Evolutionary conservation across 2,329 filamentous ascomycete species (phyloP), one percentile per base, ranked within the genome.

Genomic region (Neocucurbitaria cava): DNA sequence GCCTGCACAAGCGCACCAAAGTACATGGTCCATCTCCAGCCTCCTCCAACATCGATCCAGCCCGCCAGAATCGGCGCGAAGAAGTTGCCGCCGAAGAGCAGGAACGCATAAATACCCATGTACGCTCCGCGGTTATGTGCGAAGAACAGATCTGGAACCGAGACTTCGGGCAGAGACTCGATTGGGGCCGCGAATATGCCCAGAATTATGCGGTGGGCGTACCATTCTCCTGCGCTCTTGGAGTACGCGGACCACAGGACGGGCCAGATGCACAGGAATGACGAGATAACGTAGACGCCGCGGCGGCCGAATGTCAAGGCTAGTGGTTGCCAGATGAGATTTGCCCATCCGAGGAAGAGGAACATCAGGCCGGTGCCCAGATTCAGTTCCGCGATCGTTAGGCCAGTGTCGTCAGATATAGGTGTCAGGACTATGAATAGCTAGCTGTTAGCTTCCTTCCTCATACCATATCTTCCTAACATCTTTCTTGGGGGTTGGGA

Each of bases 261-360:
- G 11, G 24, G 31, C 5, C 18, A 35, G 13, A 51, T 33, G 11
- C 18, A 36, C 3, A 44, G 8, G 31, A 45, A 26, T 13, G 23
- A 26, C 9, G 42, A 40, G 3, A 52, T 3, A 11, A 52, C 3
- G 24, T 40, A 52, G 21, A 39, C 31, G 7, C 26, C 18, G n/a
- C 48, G 49, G 21, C 24, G 30, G 17, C 49, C 49, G 35, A 31
- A 52, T 20, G 15, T 20, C 7, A 52, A 33, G 6, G 49, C 49
- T 15, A 52, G 11, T 7, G 42, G 49, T 21, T 52, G 49, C 49
- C 42, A 52, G 10, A 52, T 15, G 5, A 52, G 35, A 40, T 30
- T 26, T 15, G 30, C 49, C 49, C 49, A 51, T 5, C 49, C 41
- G 23, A 40, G 33, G 20, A 51, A 46, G 2, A 51, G 23, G 31